Evolutionary conservation across 495 filamentous ascomycete genomes (phyloP).

Genomic region (Lichina pygmaea): DNA sequence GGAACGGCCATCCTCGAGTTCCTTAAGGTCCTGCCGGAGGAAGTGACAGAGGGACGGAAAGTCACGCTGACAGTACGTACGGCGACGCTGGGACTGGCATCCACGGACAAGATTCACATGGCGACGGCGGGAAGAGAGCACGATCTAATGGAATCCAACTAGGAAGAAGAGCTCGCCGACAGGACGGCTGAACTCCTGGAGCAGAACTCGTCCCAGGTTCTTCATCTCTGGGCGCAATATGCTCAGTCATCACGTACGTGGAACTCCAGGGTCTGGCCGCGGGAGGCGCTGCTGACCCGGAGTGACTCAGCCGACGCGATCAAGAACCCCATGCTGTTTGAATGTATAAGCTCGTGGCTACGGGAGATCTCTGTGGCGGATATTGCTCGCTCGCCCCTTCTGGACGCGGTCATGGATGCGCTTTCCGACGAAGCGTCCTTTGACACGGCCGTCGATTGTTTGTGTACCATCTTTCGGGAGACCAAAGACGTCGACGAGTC

Average conservation of each 20-base stretch:
- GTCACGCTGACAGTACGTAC: conserved; percentile 90
- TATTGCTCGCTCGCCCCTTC: conserved; percentile 61
- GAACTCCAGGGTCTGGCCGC: neutral
- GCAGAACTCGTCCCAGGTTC: conserved; percentile 68
- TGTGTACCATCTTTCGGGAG: conserved; percentile 75
- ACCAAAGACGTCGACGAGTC: conserved; percentile 83
- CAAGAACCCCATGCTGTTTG: conserved; percentile 69
- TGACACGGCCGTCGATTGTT: conserved; percentile 74
- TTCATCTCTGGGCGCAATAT: conserved; percentile 66
- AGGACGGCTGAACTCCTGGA: conserved; percentile 72
- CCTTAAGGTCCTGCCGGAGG: conserved; percentile 83
- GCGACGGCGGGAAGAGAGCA: conserved; percentile 9
- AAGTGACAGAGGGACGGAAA: conserved; percentile 97
- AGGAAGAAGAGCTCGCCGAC: conserved; percentile 76
- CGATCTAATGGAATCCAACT: conserved; percentile 18
- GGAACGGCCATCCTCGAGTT: conserved; percentile 80
- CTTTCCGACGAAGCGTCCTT: conserved; percentile 51
- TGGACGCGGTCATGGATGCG: conserved; percentile 55
- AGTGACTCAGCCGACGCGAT: conserved; percentile 26
- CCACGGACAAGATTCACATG: conserved; percentile 1
- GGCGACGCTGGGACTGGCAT: conserved; percentile 23
- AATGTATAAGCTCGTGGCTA: conserved; percentile 91
- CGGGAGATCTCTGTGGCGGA: conserved; percentile 65
- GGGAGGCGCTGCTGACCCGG: conserved; percentile 5
- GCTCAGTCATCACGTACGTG: conserved; percentile 64